Base-by-base conservation (phyloP, 164 flowering plant genomes). In the Aristolochia fimbriata region DNA sequence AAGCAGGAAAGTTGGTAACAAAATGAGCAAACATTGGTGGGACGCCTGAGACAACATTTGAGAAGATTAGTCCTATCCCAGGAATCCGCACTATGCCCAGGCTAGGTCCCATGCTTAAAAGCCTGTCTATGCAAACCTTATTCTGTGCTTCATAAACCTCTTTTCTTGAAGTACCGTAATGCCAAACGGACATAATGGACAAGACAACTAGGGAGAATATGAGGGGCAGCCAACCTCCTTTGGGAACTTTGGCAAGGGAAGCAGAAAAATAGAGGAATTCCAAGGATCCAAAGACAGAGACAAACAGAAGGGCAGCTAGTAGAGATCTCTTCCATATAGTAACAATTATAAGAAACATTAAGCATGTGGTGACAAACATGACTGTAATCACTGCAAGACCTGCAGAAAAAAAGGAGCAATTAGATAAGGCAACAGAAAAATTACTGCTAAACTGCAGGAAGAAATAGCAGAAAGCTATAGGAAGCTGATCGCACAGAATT, bases 331-430 rank as follows among this genome's bases (percentile, higher is more conserved):
- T 75, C 91, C 91, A 85, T 23, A 75, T 75, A 2, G 68, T 72
- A 46, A 68, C 57, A 47, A 83, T 83, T 12, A 83, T 61, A 3
- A 86, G 80, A 50, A 75, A 77, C 86, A 82, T 86, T 64, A 86
- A 65, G 58, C 81, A 73, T 37, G 88, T 81, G n/a, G 89, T 82
- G 11, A 82, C 71, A n/a, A 83, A 73, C 89, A 82, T 81, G 27
- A 78, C 83, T 6, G 68, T 67, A 55, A 77, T 77, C 27, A 79
- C 77, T 7, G 84, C 87, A 59, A 85, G 78, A 9, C 87, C 91
- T 85, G 78, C 6, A 20, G 57, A 52, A 49, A 7, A 37, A 37
- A 6, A 3, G 10, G 43, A 37, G 43, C 43, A 1, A 37, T 37
- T 0, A 37, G 43, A 37, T 37, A 5, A 37, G 43, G 43, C 8